Evolutionary conservation across 352 stramenopile genomes (phyloP).

Genomic region (Globisporangium cystogenes): DNA sequence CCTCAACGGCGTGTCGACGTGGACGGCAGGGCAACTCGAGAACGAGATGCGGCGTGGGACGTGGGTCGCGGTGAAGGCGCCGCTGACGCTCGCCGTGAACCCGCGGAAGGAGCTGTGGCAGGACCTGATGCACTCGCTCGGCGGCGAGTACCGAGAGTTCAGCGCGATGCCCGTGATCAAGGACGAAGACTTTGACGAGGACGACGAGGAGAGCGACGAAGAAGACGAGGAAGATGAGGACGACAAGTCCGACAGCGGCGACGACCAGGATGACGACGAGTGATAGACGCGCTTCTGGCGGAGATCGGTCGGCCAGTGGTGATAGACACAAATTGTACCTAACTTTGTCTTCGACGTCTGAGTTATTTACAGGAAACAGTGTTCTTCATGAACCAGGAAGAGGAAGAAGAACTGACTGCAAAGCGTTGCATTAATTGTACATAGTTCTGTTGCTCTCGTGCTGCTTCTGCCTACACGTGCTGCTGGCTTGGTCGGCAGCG

Average conservation of each 20-base stretch:
- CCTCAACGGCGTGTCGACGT: conserved; percentile 69
- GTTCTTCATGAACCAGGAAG: no score
- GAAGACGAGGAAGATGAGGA: conserved; percentile 8
- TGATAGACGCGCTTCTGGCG: background rate
- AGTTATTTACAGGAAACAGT: no score
- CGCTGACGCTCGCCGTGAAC: conserved; percentile 62
- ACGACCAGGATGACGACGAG: conserved; percentile 15
- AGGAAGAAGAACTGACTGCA: no score
- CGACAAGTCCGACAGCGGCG: conserved; percentile 11
- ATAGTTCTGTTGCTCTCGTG: background rate
- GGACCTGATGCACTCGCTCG: conserved; percentile 58
- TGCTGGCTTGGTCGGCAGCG: background rate
- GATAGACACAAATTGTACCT: conserved; percentile 1
- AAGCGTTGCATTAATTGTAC: no score
- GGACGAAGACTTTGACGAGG: conserved; percentile 17
- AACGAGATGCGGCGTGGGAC: conserved; percentile 60
- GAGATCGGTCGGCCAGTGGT: background rate
- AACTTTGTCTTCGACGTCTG: no score
- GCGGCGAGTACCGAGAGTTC: conserved; percentile 73
- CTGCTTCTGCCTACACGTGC: background rate
- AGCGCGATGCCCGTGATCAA: conserved; percentile 55
- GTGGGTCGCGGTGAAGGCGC: conserved; percentile 73
- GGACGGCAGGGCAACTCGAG: conserved; percentile 63
- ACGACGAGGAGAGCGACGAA: conserved; percentile 28
- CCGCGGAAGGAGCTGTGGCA: conserved; percentile 59